Conservation (phyloP, 176 grass and related monocot species). For the Oryza meyeriana region DNA sequence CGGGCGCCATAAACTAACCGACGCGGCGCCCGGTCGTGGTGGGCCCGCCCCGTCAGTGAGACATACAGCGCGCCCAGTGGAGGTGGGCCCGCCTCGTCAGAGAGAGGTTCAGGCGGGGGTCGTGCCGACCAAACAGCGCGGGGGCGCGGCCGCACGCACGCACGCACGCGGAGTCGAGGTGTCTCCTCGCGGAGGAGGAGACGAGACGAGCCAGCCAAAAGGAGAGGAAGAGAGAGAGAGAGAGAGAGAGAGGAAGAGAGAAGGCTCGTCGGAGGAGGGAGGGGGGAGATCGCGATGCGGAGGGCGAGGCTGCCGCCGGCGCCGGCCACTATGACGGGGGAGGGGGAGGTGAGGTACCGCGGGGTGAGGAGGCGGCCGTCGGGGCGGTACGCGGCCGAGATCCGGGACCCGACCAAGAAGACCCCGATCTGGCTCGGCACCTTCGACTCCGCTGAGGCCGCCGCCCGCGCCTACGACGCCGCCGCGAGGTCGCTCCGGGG, state of each 20-base stretch:
- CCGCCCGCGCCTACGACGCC: slow-evolving; percentile 71
- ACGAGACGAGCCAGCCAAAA: not conserved
- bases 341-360: slow-evolving; percentile 52
- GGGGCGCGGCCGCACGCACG: not conserved
- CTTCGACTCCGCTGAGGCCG: slow-evolving; percentile 64
- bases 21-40: slow-evolving; percentile 40
- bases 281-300: slow-evolving; percentile 21
- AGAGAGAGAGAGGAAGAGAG: not conserved
- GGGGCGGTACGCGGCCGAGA: slow-evolving; percentile 77
- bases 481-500: slow-evolving; percentile 60
- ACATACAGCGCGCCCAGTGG: slow-evolving; percentile 23
- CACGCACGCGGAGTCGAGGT: not conserved
- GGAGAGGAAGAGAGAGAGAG: not conserved
- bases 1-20: slow-evolving; percentile 18
- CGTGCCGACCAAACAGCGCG: slow-evolving; percentile 37
- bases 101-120: not conserved
- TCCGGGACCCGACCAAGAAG: slow-evolving; percentile 69
- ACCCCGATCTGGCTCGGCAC: slow-evolving; percentile 71
- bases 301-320: slow-evolving; percentile 39
- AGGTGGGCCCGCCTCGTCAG: slow-evolving; percentile 33
- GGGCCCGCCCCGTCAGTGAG: slow-evolving; percentile 27
- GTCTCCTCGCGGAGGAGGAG: not conserved
- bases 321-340: not conserved
- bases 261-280: not conserved
- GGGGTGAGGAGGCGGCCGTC: slow-evolving; percentile 69